Base-by-base conservation (phyloP, 495 filamentous ascomycete genomes). In the Evansstolkia leycettana region DNA sequence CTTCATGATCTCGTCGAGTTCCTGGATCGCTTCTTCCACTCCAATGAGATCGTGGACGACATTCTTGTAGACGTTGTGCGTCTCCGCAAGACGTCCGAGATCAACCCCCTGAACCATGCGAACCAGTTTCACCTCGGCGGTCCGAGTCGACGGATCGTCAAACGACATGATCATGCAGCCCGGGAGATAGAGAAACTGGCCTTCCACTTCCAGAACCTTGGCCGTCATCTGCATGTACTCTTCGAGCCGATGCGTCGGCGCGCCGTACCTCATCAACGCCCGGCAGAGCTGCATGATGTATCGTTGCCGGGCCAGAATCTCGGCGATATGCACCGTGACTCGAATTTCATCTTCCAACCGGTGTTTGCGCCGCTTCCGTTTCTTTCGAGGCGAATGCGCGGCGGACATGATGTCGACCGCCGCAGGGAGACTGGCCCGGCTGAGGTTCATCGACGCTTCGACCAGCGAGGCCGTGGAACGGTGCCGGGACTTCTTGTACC, bases 101-200 rank as follows among this genome's bases (percentile, higher is more conserved):
- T 96, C 81, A 15, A 96, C 73, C 2, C 83, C 86, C 49, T 88
- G 82, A 2, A 62, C 59, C 13, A 75, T 69, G 15, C 83, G 76
- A 14, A 96, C 80, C 16, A 96, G 73, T 58, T 92, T 89, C 39
- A 94, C 82, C 52, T 94, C 89, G 4, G 85, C 84, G 0, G 89
- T 94, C 46, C 93, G 89, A 1, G 85, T 92, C 10, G 76, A 70
- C 14, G 75, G 73, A 58, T 96, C 89, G 47, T 93, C 88, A 49
- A 96, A 94, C 0, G 84, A 86, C 54, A 94, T 82, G 50, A 96
- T 82, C 89, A 94, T 96, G 44, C 82, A 90, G 4, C 84, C 85
- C 0, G 89, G 89, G 2, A 94, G 76, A 54, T 94, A 94, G 28
- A 94, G 58, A 50, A 90, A 94, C 44, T 94, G 88, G 28, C 79